A percentile compares a stretch with the other conserved stretches of the same genome.
phyloP scores from a whole-genome alignment of 345 rosid genomes.

The Hypericum androsaemum region DNA sequence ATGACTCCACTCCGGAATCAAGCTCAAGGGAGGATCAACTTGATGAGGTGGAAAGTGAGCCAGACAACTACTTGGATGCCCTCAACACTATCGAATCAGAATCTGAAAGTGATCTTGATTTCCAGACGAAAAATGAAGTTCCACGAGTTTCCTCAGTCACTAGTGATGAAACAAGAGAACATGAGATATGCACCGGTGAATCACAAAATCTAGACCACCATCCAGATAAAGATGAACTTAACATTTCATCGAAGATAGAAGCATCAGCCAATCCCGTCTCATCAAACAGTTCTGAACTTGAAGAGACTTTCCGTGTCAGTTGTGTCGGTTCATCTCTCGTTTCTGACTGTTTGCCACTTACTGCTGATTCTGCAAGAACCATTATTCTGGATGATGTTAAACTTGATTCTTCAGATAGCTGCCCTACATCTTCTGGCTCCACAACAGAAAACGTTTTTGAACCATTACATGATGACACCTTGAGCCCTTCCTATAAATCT shows the following conservation, averaged over 20 bases:
- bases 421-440: slow-evolving; percentile 19
- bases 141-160: slow-evolving; percentile 18
- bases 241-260: slow-evolving; percentile 14
- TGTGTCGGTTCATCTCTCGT: slow-evolving; percentile 26
- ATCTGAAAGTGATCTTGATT: slow-evolving; percentile 49
- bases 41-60: slow-evolving; percentile 65
- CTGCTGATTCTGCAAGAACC: slow-evolving; percentile 10
- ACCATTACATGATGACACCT: slow-evolving; percentile 12
- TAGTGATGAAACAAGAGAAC: slow-evolving; percentile 17
- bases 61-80: slow-evolving; percentile 71
- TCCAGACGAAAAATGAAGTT: slow-evolving; percentile 38
- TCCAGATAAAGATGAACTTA: neutral
- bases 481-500: slow-evolving; percentile 19
- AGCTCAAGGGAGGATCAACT: slow-evolving; percentile 18
- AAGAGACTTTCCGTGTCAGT: slow-evolving; percentile 22
- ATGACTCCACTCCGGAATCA: slow-evolving; percentile 24
- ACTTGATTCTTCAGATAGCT: slow-evolving; percentile 14
- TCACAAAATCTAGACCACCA: slow-evolving; percentile 11
- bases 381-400: slow-evolving; percentile 12
- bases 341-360: slow-evolving; percentile 20
- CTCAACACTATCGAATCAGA: slow-evolving; percentile 75
- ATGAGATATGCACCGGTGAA: slow-evolving; percentile 10
- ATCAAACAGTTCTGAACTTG: slow-evolving; percentile 20
- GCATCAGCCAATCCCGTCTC: slow-evolving; percentile 21
- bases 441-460: slow-evolving; percentile 15